phyloP scores from a whole-genome alignment of 129 eudicot species.

The Saussurea involucrata region DNA sequence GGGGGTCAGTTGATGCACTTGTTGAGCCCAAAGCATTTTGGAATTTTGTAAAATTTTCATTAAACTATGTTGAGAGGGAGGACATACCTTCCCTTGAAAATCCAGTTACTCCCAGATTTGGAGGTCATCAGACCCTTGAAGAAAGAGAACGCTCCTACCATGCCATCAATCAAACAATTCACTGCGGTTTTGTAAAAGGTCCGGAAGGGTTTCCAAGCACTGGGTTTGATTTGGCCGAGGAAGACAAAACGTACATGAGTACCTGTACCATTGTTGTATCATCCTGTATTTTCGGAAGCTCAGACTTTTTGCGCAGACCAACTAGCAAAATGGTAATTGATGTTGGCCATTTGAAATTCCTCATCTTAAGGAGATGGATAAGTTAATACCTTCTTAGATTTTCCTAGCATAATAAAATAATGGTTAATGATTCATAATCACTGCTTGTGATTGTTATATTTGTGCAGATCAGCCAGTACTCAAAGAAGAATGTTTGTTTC shows the following conservation, averaged over 20 bases:
- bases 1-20: slow-evolving; percentile 46
- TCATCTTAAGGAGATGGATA: not conserved
- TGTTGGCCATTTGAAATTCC: not conserved
- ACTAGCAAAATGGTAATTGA: slow-evolving; percentile 78
- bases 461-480: slow-evolving; percentile 76
- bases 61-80: slow-evolving; percentile 55
- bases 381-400: not conserved
- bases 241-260: slow-evolving; percentile 61
- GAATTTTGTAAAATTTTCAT: slow-evolving; percentile 57
- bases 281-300: slow-evolving; percentile 97
- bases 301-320: slow-evolving; percentile 93
- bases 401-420: not conserved
- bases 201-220: slow-evolving; percentile 56
- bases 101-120: slow-evolving; percentile 62
- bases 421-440: not conserved
- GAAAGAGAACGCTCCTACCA: slow-evolving; percentile 76
- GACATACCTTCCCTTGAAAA: slow-evolving; percentile 24
- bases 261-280: slow-evolving; percentile 77
- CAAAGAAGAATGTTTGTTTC: slow-evolving; percentile 83
- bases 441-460: slow-evolving; percentile 1
- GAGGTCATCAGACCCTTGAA: slow-evolving; percentile 87
- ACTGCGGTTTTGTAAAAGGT: slow-evolving; percentile 93
- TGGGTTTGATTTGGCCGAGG: slow-evolving; percentile 77
- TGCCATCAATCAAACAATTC: slow-evolving; percentile 71
- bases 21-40: slow-evolving; percentile 55